These are phyloP conservation scores for Allium sativum DNA, from an alignment of 106 monocot genomes.

Conservation along the genomic window DNA sequence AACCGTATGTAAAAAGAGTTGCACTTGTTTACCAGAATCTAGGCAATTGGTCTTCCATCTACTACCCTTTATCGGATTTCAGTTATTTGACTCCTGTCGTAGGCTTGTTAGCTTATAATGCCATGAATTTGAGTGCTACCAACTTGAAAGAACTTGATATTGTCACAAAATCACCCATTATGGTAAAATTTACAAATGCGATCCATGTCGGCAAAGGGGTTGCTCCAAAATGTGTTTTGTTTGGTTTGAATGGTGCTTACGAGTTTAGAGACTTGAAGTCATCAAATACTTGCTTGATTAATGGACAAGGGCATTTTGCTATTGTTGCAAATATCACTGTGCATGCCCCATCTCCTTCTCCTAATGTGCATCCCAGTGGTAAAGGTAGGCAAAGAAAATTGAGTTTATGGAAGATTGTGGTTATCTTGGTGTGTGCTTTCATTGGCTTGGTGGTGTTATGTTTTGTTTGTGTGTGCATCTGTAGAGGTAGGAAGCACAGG, in stretches of 20 bases:
- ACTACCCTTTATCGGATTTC: slow-evolving; percentile 45
- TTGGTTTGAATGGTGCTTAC: slow-evolving; percentile 40
- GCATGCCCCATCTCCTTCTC: slow-evolving; percentile 20
- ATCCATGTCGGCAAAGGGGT: slow-evolving; percentile 5
- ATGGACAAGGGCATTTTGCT: slow-evolving; percentile 55
- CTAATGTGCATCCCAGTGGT: neutral
- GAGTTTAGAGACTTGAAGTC: slow-evolving; percentile 35
- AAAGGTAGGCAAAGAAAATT: slow-evolving; percentile 13
- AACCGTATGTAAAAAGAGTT: slow-evolving; percentile 53
- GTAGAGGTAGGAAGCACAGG: slow-evolving; percentile 13
- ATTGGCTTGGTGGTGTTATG: slow-evolving; percentile 24
- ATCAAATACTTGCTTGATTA: slow-evolving; percentile 27
- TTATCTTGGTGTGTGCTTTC: slow-evolving; percentile 25
- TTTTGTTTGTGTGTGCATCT: slow-evolving; percentile 17
- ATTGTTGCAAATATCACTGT: slow-evolving; percentile 50
- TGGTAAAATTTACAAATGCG: slow-evolving; percentile 32
- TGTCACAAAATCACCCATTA: slow-evolving; percentile 33
- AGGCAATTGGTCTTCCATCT: slow-evolving; percentile 53
- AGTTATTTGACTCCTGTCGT: slow-evolving; percentile 51
- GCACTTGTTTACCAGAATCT: slow-evolving; percentile 82
- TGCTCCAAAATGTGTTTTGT: slow-evolving; percentile 42
- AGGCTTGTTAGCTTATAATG: slow-evolving; percentile 67
- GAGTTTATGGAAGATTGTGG: slow-evolving; percentile 51
- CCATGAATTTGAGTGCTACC: slow-evolving; percentile 36
- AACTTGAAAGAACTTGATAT: slow-evolving; percentile 34